Evolutionary conservation across 805 yeast genomes (phyloP).

Genomic region (Barnettozyma vustinii): DNA sequence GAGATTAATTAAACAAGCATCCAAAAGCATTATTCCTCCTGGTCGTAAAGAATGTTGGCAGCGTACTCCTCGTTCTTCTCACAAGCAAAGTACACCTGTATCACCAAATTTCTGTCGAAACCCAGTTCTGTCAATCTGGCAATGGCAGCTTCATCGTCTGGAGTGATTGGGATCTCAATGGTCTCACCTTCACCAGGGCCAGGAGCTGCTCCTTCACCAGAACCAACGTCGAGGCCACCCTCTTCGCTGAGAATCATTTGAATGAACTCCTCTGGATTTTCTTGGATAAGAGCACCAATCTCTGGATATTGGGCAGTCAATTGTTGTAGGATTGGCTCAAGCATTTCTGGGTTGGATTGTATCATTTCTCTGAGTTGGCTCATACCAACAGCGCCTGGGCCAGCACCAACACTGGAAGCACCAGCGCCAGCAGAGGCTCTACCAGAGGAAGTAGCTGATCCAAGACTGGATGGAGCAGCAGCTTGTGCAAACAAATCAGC

Average conservation of each 20-base stretch:
- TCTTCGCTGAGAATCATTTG: constrained; percentile 58
- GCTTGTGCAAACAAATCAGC: constrained; percentile 37
- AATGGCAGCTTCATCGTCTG: constrained; percentile 86
- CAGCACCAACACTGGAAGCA: constrained; percentile 20
- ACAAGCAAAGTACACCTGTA: constrained; percentile 95
- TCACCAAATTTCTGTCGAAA: constrained; percentile 79
- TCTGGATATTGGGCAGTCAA: constrained; percentile 80
- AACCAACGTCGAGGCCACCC: constrained; percentile 34
- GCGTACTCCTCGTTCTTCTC: constrained; percentile 96
- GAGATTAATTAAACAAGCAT: background rate
- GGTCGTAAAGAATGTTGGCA: constrained; percentile 78
- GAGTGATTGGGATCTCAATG: constrained; percentile 57
- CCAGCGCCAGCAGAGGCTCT: constrained; percentile 10
- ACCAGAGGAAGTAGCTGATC: constrained; percentile 20
- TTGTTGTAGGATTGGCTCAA: constrained; percentile 79
- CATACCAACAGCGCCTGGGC: constrained; percentile 33
- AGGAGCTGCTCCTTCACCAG: constrained; percentile 18
- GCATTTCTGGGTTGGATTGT: constrained; percentile 80
- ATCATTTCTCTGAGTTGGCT: constrained; percentile 69
- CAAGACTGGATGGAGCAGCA: constrained; percentile 31
- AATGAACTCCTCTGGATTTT: constrained; percentile 86
- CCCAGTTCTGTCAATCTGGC: constrained; percentile 88
- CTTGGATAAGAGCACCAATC: constrained; percentile 70
- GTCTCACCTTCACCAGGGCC: constrained; percentile 32
- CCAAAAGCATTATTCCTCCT: constrained; percentile 27